Evolutionary conservation across 768 basidiomycete species (phyloP), one percentile per base, ranked within the genome.

Genomic region (Sporobolomyces pararoseus): DNA sequence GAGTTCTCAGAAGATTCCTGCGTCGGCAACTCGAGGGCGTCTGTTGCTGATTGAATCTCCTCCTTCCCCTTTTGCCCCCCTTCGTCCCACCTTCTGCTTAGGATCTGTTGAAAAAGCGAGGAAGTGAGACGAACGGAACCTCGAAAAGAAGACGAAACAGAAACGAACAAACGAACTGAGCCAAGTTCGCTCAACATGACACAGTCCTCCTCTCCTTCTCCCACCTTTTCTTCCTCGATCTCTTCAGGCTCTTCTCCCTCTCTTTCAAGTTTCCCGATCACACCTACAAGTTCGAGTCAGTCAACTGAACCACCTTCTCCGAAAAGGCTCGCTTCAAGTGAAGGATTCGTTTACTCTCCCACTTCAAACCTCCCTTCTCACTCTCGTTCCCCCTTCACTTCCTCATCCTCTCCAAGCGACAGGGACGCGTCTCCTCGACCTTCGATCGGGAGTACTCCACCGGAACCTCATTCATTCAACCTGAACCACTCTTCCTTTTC

Each of bases 231-330:
- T 29, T 47, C 46, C 6, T 47, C 46, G 21, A 23, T 14, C 6
- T 47, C 46, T 14, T 13, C 46, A 47, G 21, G 7, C 12, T 47
- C 46, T 7, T 61, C 59, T 6, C 59, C 37, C 17, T 47, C 44
- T 3, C 31, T 61, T 4, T 61, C 59, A 29, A 49, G 46, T 29
- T 61, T 61, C 59, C 59, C 59, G 27, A n/a, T 61, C 59, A 61
- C 59, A 3, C 59, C 59, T 16, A 46, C 58, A 29, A 46, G 17
- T 25, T 61, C 58, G 42, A 59, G 58, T 27, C 58, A 59, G 42
- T 7, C 59, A 46, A 47, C 46, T 31, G 44, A 35, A 21, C 59
- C 59, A 29, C 59, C 59, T 21, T 61, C 59, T 17, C 44, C 46
- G 12, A 61, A 61, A 27, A 4, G 14, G n/a, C n/a, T n/a, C n/a